Base-by-base conservation (phyloP, 2,329 filamentous ascomycete species). In the Clarireedia hainanense region DNA sequence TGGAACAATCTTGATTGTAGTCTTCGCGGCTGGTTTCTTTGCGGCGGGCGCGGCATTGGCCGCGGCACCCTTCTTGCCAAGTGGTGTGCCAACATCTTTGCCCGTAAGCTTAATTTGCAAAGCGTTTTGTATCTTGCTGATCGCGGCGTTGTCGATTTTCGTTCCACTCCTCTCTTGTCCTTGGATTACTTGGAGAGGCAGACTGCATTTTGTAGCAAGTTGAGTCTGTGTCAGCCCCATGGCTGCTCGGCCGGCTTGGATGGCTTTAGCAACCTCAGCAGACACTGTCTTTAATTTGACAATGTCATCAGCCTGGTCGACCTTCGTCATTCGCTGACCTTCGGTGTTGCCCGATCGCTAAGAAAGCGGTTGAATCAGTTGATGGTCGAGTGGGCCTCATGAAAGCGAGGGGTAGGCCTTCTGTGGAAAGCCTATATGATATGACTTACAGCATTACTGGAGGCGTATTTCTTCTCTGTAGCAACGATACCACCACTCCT, bases 401-500 rank as follows among this genome's bases (percentile, higher is more conserved):
- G 39, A 15, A 6, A 5, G 27, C 34, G 14, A 20, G 37, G 5
- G 15, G 6, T 14, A 26, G 17, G 14, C 20, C 24, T 27, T 49
- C 45, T 42, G 47, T 46, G 49, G 14, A 42, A 42, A 48, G 15
- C 36, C 55, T 26, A 10, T 34, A 26, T 47, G 47, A 52, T 24
- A 49, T 27, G 30, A 80, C 87, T 67, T 85, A 94, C 89, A 64
- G 85, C 72, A 72, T 97, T 97, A 71, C 86, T 84, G 57, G 82
- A 81, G 49, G 80, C 76, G 70, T 74, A 87, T 73, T 99, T 99
- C 88, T 99, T 99, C 78, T 99, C 92, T 1, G 92, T 95, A 59
- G 78, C 80, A 61, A 95, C 72, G 65, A 95, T 73, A 57, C 80
- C 80, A 59, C 94, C 94, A 59, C 78, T 80, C 61, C 94, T 85